phyloP scores from a whole-genome alignment of 177 flowering plant genomes.

The Vitis hybrid region DNA sequence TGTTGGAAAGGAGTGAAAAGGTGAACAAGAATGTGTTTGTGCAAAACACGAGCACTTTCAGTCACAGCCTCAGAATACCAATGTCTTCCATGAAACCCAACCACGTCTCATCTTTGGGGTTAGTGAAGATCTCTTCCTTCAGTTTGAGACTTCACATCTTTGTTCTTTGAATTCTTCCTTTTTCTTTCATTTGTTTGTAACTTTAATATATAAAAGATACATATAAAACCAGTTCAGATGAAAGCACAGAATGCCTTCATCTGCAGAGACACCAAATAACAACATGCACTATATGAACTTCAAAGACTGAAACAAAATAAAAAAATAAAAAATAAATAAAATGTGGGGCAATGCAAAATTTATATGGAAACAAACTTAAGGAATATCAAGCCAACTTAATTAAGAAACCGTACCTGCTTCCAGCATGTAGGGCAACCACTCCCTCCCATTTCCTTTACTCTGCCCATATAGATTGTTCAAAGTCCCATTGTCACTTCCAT shows the following conservation, averaged over 20 bases:
- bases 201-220: neutral
- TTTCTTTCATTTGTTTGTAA: neutral
- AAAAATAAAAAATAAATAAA: neutral
- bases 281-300: neutral
- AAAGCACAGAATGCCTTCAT: neutral
- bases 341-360: neutral
- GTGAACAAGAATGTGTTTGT: neutral
- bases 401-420: conserved; percentile 29
- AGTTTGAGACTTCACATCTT: neutral
- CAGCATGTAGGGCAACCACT: conserved; percentile 15
- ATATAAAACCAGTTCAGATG: neutral
- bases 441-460: conserved; percentile 8
- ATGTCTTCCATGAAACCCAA: no score
- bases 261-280: neutral
- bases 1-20: no score
- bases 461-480: neutral
- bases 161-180: neutral
- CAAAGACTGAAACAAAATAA: neutral
- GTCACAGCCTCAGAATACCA: neutral
- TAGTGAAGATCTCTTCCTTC: neutral
- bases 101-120: neutral
- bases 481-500: conserved; percentile 1
- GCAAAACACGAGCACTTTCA: no score
- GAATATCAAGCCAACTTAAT: conserved; percentile 3
- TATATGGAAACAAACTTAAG: neutral